Evolutionary conservation across 345 rosid genomes (phyloP).

Genomic region (Fremontodendron californicum): DNA sequence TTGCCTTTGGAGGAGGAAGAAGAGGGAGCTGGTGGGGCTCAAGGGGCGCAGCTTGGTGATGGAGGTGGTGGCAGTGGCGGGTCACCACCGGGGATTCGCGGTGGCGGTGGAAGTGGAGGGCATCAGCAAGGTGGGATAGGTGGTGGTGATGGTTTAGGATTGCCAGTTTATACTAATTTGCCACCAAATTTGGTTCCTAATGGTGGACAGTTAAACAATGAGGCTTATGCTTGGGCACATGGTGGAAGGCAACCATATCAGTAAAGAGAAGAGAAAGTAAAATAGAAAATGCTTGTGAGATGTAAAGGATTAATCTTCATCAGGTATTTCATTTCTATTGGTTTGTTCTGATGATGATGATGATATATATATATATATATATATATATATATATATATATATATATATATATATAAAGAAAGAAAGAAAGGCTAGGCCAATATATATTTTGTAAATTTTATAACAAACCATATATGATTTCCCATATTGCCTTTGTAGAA

Average conservation of each 20-base stretch:
- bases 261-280: constrained; percentile 1
- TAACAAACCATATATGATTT: not conserved
- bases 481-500: not conserved
- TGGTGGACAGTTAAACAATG: constrained; percentile 49
- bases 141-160: constrained; percentile 1
- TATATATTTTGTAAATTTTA: constrained; percentile 2
- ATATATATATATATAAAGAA: not conserved
- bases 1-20: constrained; percentile 47
- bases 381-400: no score
- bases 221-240: constrained; percentile 45
- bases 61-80: not conserved
- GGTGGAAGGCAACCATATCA: constrained; percentile 33
- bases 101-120: constrained; percentile 7
- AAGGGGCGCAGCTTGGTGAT: constrained; percentile 20
- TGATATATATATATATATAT: not conserved
- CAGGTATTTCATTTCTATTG: not conserved
- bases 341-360: no score
- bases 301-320: not conserved
- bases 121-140: constrained; percentile 9
- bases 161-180: constrained; percentile 57
- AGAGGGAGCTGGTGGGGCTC: constrained; percentile 24
- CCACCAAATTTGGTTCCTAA: constrained; percentile 60
- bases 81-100: constrained; percentile 4
- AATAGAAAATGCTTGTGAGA: not conserved
- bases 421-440: no score